Conservation (phyloP, 305 asterid species). For the Plantago coronopus region DNA sequence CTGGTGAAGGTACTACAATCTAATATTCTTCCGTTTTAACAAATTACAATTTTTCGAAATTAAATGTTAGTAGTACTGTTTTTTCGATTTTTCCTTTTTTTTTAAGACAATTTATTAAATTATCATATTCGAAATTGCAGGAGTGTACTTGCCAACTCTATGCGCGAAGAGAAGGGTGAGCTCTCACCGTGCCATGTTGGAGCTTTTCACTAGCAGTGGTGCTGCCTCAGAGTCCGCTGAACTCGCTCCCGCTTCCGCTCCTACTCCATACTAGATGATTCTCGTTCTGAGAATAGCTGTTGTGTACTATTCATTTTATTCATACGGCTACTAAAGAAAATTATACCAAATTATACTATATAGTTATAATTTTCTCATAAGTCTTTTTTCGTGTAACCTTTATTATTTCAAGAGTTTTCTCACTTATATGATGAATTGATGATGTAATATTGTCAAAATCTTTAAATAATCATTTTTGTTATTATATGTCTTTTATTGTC, state of each 20-base stretch:
- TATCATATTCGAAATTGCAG: conserved; percentile 24
- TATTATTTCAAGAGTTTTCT: no score
- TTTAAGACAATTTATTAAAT: conserved; percentile 2
- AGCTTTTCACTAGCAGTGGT: conserved; percentile 45
- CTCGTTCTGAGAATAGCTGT: no score
- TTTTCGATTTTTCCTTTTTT: no score
- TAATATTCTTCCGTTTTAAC: neutral
- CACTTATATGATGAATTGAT: no score
- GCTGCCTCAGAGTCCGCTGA: conserved; percentile 29
- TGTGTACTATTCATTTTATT: neutral
- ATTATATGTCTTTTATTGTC: no score
- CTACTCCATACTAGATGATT: conserved; percentile 29
- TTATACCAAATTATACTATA: neutral
- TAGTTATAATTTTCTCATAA: no score
- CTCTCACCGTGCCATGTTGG: conserved; percentile 54
- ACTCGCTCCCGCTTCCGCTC: conserved; percentile 36
- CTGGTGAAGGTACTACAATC: conserved; percentile 54
- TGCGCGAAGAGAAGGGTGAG: conserved; percentile 44
- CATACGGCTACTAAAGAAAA: neutral
- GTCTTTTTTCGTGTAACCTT: no score
- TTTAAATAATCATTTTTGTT: neutral
- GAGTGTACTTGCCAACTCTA: conserved; percentile 49
- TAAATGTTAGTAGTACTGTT: no score
- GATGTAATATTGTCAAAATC: no score
- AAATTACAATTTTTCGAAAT: no score